These are phyloP conservation scores for Trichopus zeylanicus DNA, from an alignment of 116 monocot species.

Conservation along the genomic window DNA sequence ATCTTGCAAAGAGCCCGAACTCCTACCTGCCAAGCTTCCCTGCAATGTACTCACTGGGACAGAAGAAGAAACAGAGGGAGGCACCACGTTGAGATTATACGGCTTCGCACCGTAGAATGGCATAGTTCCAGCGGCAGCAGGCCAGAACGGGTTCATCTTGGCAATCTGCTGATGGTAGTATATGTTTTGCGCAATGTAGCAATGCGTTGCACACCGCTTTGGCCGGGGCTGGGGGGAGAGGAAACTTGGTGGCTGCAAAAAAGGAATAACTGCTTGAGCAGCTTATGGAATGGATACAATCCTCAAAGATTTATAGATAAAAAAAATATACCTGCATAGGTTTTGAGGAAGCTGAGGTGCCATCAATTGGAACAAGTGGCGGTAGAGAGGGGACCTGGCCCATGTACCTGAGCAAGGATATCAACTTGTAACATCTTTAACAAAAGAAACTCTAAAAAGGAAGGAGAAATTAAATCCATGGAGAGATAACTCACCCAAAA, in stretches of 20 bases:
- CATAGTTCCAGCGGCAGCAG: conserved; percentile 25
- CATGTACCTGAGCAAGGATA: conserved; percentile 62
- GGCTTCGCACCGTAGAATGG: conserved; percentile 59
- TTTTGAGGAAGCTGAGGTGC: conserved; percentile 32
- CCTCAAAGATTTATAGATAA: background rate
- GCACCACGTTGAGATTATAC: conserved; percentile 63
- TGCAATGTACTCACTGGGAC: conserved; percentile 36
- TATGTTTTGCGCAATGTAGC: conserved; percentile 80
- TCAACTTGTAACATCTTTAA: no score
- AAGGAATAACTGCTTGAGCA: no score
- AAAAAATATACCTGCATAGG: conserved; percentile 42
- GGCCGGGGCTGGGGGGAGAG: conserved; percentile 28
- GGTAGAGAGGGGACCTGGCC: conserved; percentile 63
- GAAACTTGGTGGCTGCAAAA: conserved; percentile 30
- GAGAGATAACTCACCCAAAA: conserved; percentile 80
- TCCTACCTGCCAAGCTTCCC: conserved; percentile 31
- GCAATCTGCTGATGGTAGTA: conserved; percentile 57
- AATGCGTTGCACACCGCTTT: conserved; percentile 80
- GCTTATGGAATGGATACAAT: no score
- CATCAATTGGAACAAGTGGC: conserved; percentile 54
- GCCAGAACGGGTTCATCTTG: conserved; percentile 54
- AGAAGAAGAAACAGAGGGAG: conserved; percentile 33
- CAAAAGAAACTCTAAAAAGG: background rate
- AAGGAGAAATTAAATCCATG: background rate
- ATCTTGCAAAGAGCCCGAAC: conserved; percentile 22